phyloP scores from a whole-genome alignment of 202 grass and related monocot species.

The Eragrostis tef region DNA sequence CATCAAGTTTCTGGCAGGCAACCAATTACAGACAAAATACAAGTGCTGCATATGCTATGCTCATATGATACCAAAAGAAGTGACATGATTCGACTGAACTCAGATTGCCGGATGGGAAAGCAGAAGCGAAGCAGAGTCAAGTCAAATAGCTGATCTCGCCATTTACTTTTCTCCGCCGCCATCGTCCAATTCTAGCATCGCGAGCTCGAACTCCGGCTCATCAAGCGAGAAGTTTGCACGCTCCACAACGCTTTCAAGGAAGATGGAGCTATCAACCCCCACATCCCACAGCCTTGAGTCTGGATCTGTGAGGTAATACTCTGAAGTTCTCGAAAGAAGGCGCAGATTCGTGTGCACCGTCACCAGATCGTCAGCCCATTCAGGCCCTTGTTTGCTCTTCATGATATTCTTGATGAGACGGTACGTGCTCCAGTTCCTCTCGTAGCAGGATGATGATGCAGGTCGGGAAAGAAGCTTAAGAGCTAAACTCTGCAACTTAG shows the following conservation, averaged over 20 bases:
- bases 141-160: neutral
- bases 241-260: neutral
- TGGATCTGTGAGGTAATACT: neutral
- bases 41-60: too few species aligned
- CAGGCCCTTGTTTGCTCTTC: neutral
- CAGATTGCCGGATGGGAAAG: neutral
- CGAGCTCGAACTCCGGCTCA: neutral
- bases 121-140: neutral
- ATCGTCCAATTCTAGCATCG: neutral
- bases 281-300: neutral
- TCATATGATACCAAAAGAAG: neutral
- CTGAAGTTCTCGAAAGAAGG: neutral
- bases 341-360: neutral
- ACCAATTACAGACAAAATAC: too few species aligned
- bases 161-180: neutral
- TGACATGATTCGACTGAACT: neutral
- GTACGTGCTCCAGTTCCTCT: conserved; percentile 19
- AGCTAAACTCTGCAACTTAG: neutral
- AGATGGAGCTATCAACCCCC: neutral
- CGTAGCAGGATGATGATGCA: conserved; percentile 1
- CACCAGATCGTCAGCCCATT: conserved; percentile 10
- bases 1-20: too few species aligned
- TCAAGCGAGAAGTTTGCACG: neutral
- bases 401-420: neutral
- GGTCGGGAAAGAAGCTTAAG: conserved; percentile 3